Base-by-base conservation (phyloP, 179 eudicot genomes). In the Pouteria campechiana region DNA sequence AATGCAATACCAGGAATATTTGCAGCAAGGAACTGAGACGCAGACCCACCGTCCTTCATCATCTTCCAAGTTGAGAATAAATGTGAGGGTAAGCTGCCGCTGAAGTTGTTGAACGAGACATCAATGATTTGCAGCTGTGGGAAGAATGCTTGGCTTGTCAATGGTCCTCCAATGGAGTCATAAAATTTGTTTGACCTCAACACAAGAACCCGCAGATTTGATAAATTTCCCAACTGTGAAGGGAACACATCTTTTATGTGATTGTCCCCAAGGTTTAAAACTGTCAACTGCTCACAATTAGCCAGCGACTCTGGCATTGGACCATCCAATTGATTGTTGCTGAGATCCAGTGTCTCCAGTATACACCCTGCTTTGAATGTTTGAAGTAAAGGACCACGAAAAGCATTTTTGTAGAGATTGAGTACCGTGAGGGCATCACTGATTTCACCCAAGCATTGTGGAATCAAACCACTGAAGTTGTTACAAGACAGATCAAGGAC, bases 401-500 rank as follows among this genome's bases (percentile, higher is more conserved):
- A 25, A 9, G 37, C 37, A 22, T 61, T 61, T 19, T 39, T 54
- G 11, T 35, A 50, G 7, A 61, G 50, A 44, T 61, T 60, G 34
- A 60, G 45, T 15, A 52, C 63, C 20, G 43, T 58, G 20, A 60
- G 58, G 16, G 6, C 17, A 3, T 41, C 4, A 6, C n/a, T 37
- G 5, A 17, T 31, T 28, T 23, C 21, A 16, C 38, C 1, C 34
- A 63, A 39, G 20, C 69, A 56, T 0, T 27, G 2, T 19, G 69
- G 69, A 44, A 64, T 56, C 0, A 11, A 21, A 14, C 59, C 59
- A 16, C n/a, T 51, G 18, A 57, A 23, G 13, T 11, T 6, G 22
- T 64, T 64, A 10, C 8, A 27, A 2, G 70, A 65, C 52, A 65
- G 25, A 21, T 65, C 65, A 31, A 65, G 70, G 53, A 65, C 64